Evolutionary conservation across 2,329 filamentous ascomycete species (phyloP).

Genomic region (Coniochaeta sp.): DNA sequence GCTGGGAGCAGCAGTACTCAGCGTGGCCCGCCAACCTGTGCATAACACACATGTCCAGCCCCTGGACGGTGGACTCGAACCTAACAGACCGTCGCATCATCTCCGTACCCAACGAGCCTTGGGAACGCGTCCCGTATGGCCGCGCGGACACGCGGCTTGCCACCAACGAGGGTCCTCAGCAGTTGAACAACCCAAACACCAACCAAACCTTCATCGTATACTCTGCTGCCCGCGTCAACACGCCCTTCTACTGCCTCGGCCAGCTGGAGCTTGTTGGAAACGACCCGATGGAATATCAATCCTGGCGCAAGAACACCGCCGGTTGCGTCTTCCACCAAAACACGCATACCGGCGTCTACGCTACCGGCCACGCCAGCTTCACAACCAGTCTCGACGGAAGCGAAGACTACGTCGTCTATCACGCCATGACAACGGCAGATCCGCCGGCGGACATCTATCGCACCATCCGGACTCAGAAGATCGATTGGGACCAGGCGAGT

Average conservation of each 20-base stretch:
- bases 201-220: slow-evolving; percentile 28
- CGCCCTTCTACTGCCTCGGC: slow-evolving; percentile 27
- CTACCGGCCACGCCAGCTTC: slow-evolving; percentile 26
- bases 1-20: slow-evolving; percentile 26
- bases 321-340: slow-evolving; percentile 29
- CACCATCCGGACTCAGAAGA: slow-evolving; percentile 23
- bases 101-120: slow-evolving; percentile 24
- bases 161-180: slow-evolving; percentile 27
- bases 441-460: slow-evolving; percentile 22
- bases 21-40: slow-evolving; percentile 27
- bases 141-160: slow-evolving; percentile 22
- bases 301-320: slow-evolving; percentile 23
- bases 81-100: slow-evolving; percentile 24
- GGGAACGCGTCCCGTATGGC: slow-evolving; percentile 27
- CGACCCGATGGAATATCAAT: slow-evolving; percentile 27
- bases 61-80: slow-evolving; percentile 24
- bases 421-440: slow-evolving; percentile 25
- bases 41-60: slow-evolving; percentile 26
- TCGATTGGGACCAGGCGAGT: slow-evolving; percentile 23
- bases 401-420: slow-evolving; percentile 26
- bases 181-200: slow-evolving; percentile 26
- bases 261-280: slow-evolving; percentile 27
- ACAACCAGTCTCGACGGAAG: slow-evolving; percentile 23
- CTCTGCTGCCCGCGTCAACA: slow-evolving; percentile 28
- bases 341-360: slow-evolving; percentile 21